Conservation (phyloP, 306 rosid species). For the Prunus dulcis region DNA sequence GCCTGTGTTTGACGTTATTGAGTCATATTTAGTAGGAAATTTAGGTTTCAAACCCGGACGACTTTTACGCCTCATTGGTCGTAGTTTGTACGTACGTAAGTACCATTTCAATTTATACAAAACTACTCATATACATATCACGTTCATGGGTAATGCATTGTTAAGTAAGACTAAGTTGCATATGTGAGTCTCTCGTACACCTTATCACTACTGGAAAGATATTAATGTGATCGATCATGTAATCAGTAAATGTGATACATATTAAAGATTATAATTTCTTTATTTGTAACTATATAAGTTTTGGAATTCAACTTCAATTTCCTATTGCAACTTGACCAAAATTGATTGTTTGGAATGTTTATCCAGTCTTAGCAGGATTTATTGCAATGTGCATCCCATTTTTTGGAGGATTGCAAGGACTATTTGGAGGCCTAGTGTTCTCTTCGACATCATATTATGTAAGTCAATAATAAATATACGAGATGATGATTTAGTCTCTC, state of each 20-base stretch:
- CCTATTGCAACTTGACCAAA: too few relatives aligned
- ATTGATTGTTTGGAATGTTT: background rate
- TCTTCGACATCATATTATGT: constrained; percentile 66
- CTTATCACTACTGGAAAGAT: background rate
- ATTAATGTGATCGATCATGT: background rate
- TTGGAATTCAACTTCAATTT: too few relatives aligned
- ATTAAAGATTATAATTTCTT: too few relatives aligned
- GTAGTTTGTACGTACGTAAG: constrained; percentile 55
- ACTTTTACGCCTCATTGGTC: constrained; percentile 29
- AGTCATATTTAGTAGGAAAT: constrained; percentile 38
- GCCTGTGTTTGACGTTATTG: constrained; percentile 63
- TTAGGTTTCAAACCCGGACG: constrained; percentile 27
- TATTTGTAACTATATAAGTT: too few relatives aligned
- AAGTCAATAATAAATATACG: constrained; percentile 1
- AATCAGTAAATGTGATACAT: background rate
- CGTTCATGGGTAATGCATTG: too few relatives aligned
- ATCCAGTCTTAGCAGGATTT: constrained; percentile 39
- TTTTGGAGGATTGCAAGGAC: constrained; percentile 69
- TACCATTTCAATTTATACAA: background rate
- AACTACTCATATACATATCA: too few relatives aligned
- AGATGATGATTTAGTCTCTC: too few relatives aligned
- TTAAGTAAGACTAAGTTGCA: too few relatives aligned
- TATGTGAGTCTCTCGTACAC: too few relatives aligned
- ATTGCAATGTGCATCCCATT: constrained; percentile 61
- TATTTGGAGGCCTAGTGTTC: constrained; percentile 73